Conservation (phyloP, 257 asterid genomes). For the Lithospermum erythrorhizon region DNA sequence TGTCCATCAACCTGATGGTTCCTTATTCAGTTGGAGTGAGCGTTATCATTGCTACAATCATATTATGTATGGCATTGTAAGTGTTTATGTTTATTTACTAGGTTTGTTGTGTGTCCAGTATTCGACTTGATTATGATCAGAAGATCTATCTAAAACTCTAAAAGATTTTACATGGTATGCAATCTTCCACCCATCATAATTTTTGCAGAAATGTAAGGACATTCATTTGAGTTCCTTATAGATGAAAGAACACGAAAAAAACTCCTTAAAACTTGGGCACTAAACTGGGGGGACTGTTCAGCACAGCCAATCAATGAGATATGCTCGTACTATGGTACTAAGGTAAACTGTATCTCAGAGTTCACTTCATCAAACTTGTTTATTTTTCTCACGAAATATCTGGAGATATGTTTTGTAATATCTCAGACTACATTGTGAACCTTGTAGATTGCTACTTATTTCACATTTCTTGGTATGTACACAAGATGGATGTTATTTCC, state of each 20-base stretch:
- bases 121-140: not conserved
- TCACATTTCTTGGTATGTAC: slow-evolving; percentile 87
- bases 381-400: not conserved
- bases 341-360: slow-evolving; percentile 29
- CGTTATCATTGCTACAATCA: slow-evolving; percentile 67
- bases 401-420: not conserved
- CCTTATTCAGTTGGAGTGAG: slow-evolving; percentile 95
- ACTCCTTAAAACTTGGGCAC: slow-evolving; percentile 88
- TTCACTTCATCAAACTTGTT: not conserved
- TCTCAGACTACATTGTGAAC: slow-evolving; percentile 5
- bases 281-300: slow-evolving; percentile 82
- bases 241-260: slow-evolving; percentile 74
- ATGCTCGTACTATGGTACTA: slow-evolving; percentile 72
- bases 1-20: slow-evolving; percentile 80
- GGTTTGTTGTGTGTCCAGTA: not conserved
- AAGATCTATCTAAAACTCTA: not conserved
- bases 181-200: slow-evolving; percentile 6
- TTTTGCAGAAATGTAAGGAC: slow-evolving; percentile 9
- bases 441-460: slow-evolving; percentile 77
- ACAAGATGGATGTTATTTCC: slow-evolving; percentile 92
- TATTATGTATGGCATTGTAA: slow-evolving; percentile 61
- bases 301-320: slow-evolving; percentile 86
- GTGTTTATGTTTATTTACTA: slow-evolving; percentile 15
- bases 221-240: slow-evolving; percentile 17
- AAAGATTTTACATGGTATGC: slow-evolving; percentile 52